phyloP scores from a whole-genome alignment of 768 basidiomycete genomes.

The Trametes punicea region DNA sequence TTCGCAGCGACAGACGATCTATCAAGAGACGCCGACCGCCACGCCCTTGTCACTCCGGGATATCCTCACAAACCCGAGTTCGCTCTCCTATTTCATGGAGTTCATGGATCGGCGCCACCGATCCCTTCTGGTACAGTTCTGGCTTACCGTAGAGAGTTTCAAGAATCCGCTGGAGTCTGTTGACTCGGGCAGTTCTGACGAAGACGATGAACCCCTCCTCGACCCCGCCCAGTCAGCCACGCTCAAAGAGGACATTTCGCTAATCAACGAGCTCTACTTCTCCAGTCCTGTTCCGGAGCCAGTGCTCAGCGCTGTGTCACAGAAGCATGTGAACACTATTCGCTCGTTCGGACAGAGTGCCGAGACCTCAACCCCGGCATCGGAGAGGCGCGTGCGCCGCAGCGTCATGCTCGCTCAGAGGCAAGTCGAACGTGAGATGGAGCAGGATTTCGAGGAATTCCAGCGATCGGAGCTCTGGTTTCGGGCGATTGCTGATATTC shows the following conservation, averaged over 20 bases:
- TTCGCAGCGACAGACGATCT: conserved; percentile 35
- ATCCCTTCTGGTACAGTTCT: conserved; percentile 90
- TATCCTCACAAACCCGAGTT: conserved; percentile 83
- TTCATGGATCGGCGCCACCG: conserved; percentile 91
- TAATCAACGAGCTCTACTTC: conserved; percentile 90
- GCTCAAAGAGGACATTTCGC: conserved; percentile 80
- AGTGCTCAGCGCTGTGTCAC: conserved; percentile 59
- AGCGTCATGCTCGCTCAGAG: conserved; percentile 82
- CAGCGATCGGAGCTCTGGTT: conserved; percentile 89
- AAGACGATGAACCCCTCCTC: conserved; percentile 60
- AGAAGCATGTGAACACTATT: conserved; percentile 69
- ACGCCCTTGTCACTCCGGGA: conserved; percentile 65
- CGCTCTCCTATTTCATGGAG: conserved; percentile 96
- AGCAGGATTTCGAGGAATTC: conserved; percentile 86
- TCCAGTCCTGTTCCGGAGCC: conserved; percentile 54
- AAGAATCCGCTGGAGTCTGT: conserved; percentile 91
- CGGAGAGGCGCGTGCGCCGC: conserved; percentile 59
- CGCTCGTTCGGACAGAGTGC: conserved; percentile 58
- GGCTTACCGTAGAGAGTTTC: conserved; percentile 96
- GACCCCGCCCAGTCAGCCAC: conserved; percentile 56
- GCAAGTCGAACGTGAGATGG: conserved; percentile 87
- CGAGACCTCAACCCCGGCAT: conserved; percentile 38
- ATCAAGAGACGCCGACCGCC: conserved; percentile 35
- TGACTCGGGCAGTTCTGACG: conserved; percentile 53
- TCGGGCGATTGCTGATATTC: conserved; percentile 75